Percentiles rank a stretch among this genome's conserved stretches.
Evolutionary conservation across 108 stramenopile species (phyloP).

Genomic region (Pseudonitzschia pungens): DNA sequence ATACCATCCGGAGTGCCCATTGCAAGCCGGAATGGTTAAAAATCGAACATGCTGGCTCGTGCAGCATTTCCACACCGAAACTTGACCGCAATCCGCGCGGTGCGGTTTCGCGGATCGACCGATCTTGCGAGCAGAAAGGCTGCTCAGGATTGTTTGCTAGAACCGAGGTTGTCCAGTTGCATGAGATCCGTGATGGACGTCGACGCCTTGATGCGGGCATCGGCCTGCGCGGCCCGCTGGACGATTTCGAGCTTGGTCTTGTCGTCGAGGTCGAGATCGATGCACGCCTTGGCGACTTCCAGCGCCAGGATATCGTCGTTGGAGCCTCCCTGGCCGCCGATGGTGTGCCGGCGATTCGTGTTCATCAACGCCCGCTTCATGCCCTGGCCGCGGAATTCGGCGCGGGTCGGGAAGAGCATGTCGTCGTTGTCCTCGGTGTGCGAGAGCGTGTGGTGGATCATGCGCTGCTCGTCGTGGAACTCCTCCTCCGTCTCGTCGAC

Average conservation of each 20-base stretch:
- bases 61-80: too few relatives aligned
- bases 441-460: neutral
- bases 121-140: too few relatives aligned
- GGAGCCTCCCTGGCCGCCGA: neutral
- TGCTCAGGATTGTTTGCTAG: neutral
- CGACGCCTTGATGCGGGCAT: conserved; percentile 13
- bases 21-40: too few relatives aligned
- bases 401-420: conserved; percentile 7
- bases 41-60: too few relatives aligned
- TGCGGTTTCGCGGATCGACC: too few relatives aligned
- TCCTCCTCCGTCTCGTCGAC: conserved; percentile 41
- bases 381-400: conserved; percentile 16
- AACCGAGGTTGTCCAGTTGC: neutral
- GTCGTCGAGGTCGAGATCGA: conserved; percentile 11
- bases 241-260: neutral
- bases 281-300: conserved; percentile 12
- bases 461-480: conserved; percentile 36
- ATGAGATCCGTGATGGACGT: conserved; percentile 7
- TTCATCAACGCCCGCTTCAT: conserved; percentile 15
- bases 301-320: conserved; percentile 2
- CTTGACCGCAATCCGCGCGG: too few relatives aligned
- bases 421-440: neutral
- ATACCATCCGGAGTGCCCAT: too few relatives aligned
- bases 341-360: conserved; percentile 8
- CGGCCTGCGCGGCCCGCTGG: neutral